Base-by-base conservation (phyloP, 306 rosid species). In the Carpinus fangiana region DNA sequence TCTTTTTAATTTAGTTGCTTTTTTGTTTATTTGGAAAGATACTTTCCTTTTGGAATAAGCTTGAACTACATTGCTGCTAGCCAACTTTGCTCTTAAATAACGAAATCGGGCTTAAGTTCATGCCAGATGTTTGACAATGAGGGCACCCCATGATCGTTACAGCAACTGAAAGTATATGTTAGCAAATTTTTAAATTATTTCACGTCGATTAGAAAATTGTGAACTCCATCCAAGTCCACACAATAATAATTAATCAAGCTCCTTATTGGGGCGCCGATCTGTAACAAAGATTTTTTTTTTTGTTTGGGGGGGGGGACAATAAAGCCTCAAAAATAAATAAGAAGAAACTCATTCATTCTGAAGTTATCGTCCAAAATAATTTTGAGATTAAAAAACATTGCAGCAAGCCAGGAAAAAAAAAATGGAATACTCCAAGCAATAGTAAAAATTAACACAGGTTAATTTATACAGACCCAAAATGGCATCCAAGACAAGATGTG, bases 401-500 rank as follows among this genome's bases (percentile, higher is more conserved):
- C 60, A 51, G 23, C 41, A 43, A 52, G 59, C 28, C 23, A 75
- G 7, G 47, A 69, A 57, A 23, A 46, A 18, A 26, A 28, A 53
- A 41, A 41, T 0, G 45, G 45, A 41, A 41, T 41, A 41, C 45
- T 41, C 53, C 43, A 55, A 45, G 66, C 55, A 68, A 72, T 34
- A 84, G 26, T 38, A 47, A 74, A 66, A 50, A 17, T 72, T 16
- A 54, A 17, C 31, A 50, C 5, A 31, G 34, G 11, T 21, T 36
- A 48, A 70, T 45, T 70, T 66, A 73, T 57, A 86, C 90, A 60
- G 61, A 95, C 99, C 99, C 90, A 93, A 77, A 77, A 93, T 88
- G 28, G 96, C 97, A 75, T 95, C 99, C 87, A 91, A 84, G 69
- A 86, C 87, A 86, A 92, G 87, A 77, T 91, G 91, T 52, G 86